phyloP scores from a whole-genome alignment of 352 stramenopile species.

The Phytophthora colocasiae region DNA sequence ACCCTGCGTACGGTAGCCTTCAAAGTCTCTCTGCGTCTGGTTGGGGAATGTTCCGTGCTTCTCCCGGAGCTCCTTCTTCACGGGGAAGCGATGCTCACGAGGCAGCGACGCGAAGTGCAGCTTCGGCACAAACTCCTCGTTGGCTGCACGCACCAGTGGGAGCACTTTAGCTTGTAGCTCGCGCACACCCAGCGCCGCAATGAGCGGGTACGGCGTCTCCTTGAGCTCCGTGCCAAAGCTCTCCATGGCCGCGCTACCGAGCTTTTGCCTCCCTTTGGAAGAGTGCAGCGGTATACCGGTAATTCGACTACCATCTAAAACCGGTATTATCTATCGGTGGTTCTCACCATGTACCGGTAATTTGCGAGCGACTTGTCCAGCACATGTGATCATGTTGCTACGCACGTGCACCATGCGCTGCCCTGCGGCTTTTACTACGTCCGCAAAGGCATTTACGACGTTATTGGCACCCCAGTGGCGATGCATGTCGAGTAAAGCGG shows the following conservation, averaged over 20 bases:
- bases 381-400: constrained; percentile 3
- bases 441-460: background rate
- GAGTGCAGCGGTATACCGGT: no score
- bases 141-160: constrained; percentile 66
- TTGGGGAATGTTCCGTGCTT: constrained; percentile 87
- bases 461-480: constrained; percentile 1
- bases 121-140: constrained; percentile 87
- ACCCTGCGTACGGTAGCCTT: constrained; percentile 72
- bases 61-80: constrained; percentile 86
- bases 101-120: constrained; percentile 78
- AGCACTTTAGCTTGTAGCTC: constrained; percentile 84
- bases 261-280: constrained; percentile 12
- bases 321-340: background rate
- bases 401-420: constrained; percentile 10
- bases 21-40: constrained; percentile 85
- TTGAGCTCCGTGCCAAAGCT: constrained; percentile 84
- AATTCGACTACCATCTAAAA: background rate
- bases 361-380: background rate
- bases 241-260: constrained; percentile 65
- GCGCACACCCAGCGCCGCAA: constrained; percentile 76
- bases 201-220: constrained; percentile 88
- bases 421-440: background rate
- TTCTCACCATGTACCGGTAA: background rate
- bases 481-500: constrained; percentile 2
- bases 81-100: constrained; percentile 77